A percentile compares a stretch with the other conserved stretches of the same genome.
phyloP scores from a whole-genome alignment of 768 basidiomycete species.

The Chiua virens region DNA sequence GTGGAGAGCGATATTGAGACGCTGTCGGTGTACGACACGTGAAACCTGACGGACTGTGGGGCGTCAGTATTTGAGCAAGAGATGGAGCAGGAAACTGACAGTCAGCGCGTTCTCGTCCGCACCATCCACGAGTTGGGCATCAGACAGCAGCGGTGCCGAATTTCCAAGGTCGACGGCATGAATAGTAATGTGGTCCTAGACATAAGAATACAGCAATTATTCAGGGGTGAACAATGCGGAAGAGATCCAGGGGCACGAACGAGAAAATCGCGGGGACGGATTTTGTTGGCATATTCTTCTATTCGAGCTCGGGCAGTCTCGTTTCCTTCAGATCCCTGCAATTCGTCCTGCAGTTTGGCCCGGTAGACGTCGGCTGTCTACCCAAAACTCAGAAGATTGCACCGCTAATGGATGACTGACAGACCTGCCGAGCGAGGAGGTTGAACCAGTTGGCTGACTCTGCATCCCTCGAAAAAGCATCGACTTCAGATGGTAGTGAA shows the following conservation, averaged over 20 bases:
- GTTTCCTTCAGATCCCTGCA: slow-evolving; percentile 72
- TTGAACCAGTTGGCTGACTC: slow-evolving; percentile 96
- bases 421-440: slow-evolving; percentile 75
- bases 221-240: not conserved
- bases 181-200: slow-evolving; percentile 81
- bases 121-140: slow-evolving; percentile 52
- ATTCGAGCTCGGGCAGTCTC: slow-evolving; percentile 79
- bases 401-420: slow-evolving; percentile 15
- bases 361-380: slow-evolving; percentile 75
- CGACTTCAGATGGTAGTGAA: slow-evolving; percentile 17
- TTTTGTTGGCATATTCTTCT: slow-evolving; percentile 78
- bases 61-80: slow-evolving; percentile 14
- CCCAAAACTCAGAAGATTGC: not conserved
- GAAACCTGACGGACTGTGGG: slow-evolving; percentile 74
- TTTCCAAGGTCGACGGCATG: slow-evolving; percentile 82
- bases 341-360: slow-evolving; percentile 70
- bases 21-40: slow-evolving; percentile 81
- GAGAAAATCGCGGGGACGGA: slow-evolving; percentile 67
- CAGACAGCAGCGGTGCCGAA: slow-evolving; percentile 74
- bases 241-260: slow-evolving; percentile 37
- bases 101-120: slow-evolving; percentile 17
- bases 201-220: not conserved
- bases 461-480: slow-evolving; percentile 24
- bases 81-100: slow-evolving; percentile 25
- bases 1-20: slow-evolving; percentile 82